Evolutionary conservation across 306 rosid genomes (phyloP).

Genomic region (Gastrolobium bilobum): DNA sequence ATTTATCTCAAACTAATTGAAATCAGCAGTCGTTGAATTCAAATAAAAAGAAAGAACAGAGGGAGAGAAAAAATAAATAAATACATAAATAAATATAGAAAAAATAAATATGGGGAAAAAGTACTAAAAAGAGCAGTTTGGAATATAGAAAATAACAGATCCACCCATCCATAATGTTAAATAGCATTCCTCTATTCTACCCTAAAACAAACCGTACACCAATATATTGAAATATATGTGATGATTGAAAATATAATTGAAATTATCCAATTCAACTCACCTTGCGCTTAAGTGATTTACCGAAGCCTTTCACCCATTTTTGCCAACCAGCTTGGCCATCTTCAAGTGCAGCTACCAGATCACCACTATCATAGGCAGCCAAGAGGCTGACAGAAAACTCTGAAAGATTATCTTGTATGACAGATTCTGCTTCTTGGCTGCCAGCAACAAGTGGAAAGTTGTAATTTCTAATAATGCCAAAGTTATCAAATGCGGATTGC

Average conservation of each 20-base stretch:
- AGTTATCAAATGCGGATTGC: too few species aligned
- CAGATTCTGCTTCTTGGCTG: constrained; percentile 84
- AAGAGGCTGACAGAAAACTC: constrained; percentile 77
- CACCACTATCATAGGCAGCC: constrained; percentile 89
- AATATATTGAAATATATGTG: background rate
- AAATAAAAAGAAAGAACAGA: too few species aligned
- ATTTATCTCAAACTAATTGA: too few species aligned
- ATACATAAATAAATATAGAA: too few species aligned
- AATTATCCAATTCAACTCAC: constrained; percentile 48
- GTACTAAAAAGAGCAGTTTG: too few species aligned
- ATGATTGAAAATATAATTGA: background rate
- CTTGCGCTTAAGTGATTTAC: constrained; percentile 92
- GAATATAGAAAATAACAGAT: too few species aligned
- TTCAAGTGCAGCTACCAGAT: constrained; percentile 74
- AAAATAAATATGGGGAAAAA: too few species aligned
- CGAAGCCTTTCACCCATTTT: constrained; percentile 94
- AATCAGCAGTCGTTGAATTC: too few species aligned
- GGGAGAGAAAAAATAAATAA: too few species aligned
- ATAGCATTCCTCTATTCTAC: too few species aligned
- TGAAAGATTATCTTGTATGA: constrained; percentile 75
- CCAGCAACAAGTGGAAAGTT: constrained; percentile 52
- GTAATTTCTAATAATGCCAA: background rate
- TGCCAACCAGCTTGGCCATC: constrained; percentile 94
- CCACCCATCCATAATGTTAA: too few species aligned
- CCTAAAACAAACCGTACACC: background rate